Base-by-base conservation (phyloP, 805 yeast genomes). In the Candida montana region DNA sequence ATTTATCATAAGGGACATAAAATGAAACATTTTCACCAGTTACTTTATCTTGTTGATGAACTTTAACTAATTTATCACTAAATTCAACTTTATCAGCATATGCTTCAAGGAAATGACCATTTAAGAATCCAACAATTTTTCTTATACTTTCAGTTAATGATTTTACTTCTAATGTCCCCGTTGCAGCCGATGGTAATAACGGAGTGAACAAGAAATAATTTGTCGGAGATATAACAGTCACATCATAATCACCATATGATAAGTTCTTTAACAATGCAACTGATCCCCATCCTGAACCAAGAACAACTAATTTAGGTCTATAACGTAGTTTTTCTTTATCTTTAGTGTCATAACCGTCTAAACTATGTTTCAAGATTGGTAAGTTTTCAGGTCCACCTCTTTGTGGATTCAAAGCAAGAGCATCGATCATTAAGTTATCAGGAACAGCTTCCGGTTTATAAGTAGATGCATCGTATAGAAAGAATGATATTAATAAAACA, bases 231-330 rank as follows among this genome's bases (percentile, higher is more conserved):
- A 81, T 68, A 20, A 81, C 79, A 3, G 83, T 78, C 41, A 80
- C 79, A 49, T 79, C 80, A 57, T 79, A 81, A 49, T 74, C 76
- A 33, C 73, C 72, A 19, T 74, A 68, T 44, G 68, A 68, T 40
- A 81, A 55, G 34, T 65, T 63, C 53, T 74, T 77, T 49, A 81
- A 64, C 9, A 79, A 52, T 12, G 80, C 77, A 23, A 77, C 83
- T 8, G 83, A 72, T 2, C 83, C 87, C 87, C 87, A 81, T 35
- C 87, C 87, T 30, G 81, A 72, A 15, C 87, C 87, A 28, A 81
- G 63, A 27, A 81, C 67, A 4, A 81, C 84, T 39, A 81, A 61
- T 45, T 71, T 71, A 28, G 82, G 83, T 55, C 71, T 77, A 46
- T 63, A 70, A 44, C 69, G 65, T 9, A 65, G 45, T n/a, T 59